phyloP scores from a whole-genome alignment of 1,139 yeast genomes.

The Kluyveromyces sp. region DNA sequence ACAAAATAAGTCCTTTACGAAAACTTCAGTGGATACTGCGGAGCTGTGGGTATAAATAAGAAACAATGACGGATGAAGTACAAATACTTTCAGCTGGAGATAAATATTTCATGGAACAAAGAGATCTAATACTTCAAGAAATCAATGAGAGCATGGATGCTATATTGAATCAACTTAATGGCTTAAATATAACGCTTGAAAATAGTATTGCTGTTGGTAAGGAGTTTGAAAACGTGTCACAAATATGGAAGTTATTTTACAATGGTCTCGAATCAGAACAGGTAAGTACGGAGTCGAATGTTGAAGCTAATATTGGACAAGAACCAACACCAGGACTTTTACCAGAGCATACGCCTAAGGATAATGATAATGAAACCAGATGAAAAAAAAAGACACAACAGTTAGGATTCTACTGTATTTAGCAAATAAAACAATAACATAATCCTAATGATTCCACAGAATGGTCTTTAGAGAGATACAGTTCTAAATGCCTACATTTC shows the following conservation, averaged over 20 bases:
- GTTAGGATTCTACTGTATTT: no score
- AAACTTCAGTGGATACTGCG: not conserved
- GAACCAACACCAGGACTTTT: not conserved
- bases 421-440: no score
- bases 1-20: no score
- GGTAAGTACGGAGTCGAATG: not conserved
- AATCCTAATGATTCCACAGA: no score
- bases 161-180: constrained; percentile 41
- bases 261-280: constrained; percentile 29
- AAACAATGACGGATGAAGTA: not conserved
- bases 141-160: constrained; percentile 39
- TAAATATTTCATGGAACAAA: constrained; percentile 25
- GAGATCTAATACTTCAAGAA: constrained; percentile 26
- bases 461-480: no score
- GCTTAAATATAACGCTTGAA: constrained; percentile 44
- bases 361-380: not conserved
- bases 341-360: not conserved
- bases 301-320: not conserved
- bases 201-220: constrained; percentile 47
- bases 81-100: constrained; percentile 16
- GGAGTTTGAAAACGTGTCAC: constrained; percentile 45
- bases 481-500: no score
- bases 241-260: constrained; percentile 44
- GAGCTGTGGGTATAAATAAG: not conserved
- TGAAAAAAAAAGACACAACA: no score